Evolutionary conservation across 2,329 filamentous ascomycete genomes (phyloP), one percentile per base, ranked within the genome.

Genomic region (Malbranchea zuffiana): DNA sequence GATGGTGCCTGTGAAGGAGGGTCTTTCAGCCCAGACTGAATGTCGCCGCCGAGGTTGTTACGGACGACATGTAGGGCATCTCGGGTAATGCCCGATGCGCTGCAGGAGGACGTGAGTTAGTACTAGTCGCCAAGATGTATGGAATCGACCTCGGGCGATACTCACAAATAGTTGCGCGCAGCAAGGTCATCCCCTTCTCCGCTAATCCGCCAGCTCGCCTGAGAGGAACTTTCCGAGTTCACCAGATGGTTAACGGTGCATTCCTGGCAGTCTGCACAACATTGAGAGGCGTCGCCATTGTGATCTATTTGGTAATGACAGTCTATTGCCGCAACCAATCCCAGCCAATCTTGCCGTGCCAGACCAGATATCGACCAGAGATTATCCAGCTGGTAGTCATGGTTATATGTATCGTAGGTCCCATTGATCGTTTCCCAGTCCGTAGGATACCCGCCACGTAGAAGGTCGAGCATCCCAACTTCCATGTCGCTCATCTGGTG

Each of bases 261-360:
- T 30, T 58, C 47, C 40, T 61, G 57, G 37, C 61, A 64, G 5
- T 24, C 15, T 2, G 45, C 12, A 5, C 44, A 34, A 41, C 61
- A 64, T 0, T 56, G 41, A 21, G 46, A 53, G 1, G 38, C 42
- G 23, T 52, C 45, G 5, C 59, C 60, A 26, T 56, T 43, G 42
- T 64, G 61, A n/a, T 57, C 24, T 20, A 62, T 46, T 15, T 62
- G 55, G 33, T 60, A 63, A 46, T 64, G 61, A 35, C 57, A 61
- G 43, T 64, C 61, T n/a, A 64, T 50, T 8, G 61, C 60, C 17
- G 61, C 61, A n/a, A 64, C 58, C 4, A 64, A 32, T 1, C 60
- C 60, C 25, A 58, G 57, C 59, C 60, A 64, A 34, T 63, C 59
- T 3, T 55, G 53, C 26, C 61, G 57, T 35, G 59, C 54, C 4